phyloP scores from a whole-genome alignment of 1,284 basidiomycete genomes.

The Lentinula novae-zelandiae region DNA sequence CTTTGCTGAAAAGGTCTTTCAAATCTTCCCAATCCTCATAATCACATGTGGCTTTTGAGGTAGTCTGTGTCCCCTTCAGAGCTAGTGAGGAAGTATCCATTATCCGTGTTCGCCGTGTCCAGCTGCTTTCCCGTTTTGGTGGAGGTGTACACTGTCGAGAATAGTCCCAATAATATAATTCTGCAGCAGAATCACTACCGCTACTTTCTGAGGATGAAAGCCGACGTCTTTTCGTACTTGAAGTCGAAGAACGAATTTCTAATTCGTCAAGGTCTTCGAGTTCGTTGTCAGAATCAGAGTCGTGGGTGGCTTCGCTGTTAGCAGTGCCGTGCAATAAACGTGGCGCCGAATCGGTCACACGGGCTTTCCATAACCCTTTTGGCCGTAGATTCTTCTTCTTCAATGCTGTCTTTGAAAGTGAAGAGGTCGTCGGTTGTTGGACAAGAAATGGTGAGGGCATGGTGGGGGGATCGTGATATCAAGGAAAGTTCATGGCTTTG shows the following conservation, averaged over 20 bases:
- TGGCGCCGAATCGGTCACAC: slow-evolving; percentile 29
- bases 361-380: slow-evolving; percentile 49
- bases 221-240: slow-evolving; percentile 14
- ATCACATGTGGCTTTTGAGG: slow-evolving; percentile 27
- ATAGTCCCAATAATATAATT: slow-evolving; percentile 32
- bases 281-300: slow-evolving; percentile 22
- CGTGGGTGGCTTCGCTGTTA: slow-evolving; percentile 12
- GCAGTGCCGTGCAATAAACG: slow-evolving; percentile 18
- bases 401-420: slow-evolving; percentile 1
- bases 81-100: slow-evolving; percentile 39
- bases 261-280: slow-evolving; percentile 17
- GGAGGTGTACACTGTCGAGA: slow-evolving; percentile 10
- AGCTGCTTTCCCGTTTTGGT: slow-evolving; percentile 23
- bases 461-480: slow-evolving; percentile 7
- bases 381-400: slow-evolving; percentile 26
- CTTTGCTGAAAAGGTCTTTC: slow-evolving; percentile 55
- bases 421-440: slow-evolving; percentile 4
- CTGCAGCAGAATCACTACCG: slow-evolving; percentile 29
- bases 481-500: slow-evolving; percentile 3
- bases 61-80: slow-evolving; percentile 19
- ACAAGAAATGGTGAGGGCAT: slow-evolving; percentile 9
- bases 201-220: slow-evolving; percentile 17
- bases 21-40: slow-evolving; percentile 62
- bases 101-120: slow-evolving; percentile 29
- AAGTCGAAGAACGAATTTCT: slow-evolving; percentile 6